Percentiles rank a stretch among this genome's conserved stretches.
phyloP scores from a whole-genome alignment of 1,284 basidiomycete genomes.

The Leccinum glutinopallens region DNA sequence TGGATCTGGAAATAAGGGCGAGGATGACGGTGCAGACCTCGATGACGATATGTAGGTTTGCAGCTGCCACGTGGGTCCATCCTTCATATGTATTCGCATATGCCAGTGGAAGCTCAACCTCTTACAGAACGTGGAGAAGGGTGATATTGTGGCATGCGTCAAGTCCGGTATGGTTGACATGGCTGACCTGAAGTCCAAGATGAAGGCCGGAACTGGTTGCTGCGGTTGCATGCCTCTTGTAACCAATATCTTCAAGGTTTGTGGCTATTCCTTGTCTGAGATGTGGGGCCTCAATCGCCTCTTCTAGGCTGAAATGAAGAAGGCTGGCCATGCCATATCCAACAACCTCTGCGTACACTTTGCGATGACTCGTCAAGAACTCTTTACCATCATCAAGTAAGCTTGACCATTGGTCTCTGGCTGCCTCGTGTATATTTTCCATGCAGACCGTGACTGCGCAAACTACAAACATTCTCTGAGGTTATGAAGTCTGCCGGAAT shows the following conservation, averaged over 20 bases:
- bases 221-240: slow-evolving; percentile 70
- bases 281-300: neutral
- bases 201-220: slow-evolving; percentile 75
- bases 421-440: neutral
- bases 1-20: slow-evolving; percentile 53
- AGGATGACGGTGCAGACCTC: slow-evolving; percentile 64
- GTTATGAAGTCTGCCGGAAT: slow-evolving; percentile 58
- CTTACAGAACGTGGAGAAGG: slow-evolving; percentile 63
- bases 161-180: slow-evolving; percentile 55
- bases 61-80: slow-evolving; percentile 53
- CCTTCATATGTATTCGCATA: neutral
- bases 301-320: slow-evolving; percentile 66
- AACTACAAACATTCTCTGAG: slow-evolving; percentile 57
- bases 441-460: slow-evolving; percentile 50
- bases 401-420: neutral
- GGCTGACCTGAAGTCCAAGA: slow-evolving; percentile 63
- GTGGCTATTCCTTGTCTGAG: neutral
- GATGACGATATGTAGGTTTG: slow-evolving; percentile 76
- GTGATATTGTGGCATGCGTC: slow-evolving; percentile 56
- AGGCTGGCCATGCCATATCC: slow-evolving; percentile 61
- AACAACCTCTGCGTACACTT: slow-evolving; percentile 73
- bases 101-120: neutral
- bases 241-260: slow-evolving; percentile 51
- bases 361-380: slow-evolving; percentile 65
- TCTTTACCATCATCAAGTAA: slow-evolving; percentile 67